Percentiles rank a stretch among this genome's conserved stretches.
These are phyloP conservation scores for Phytopythium aichiense DNA, from an alignment of 352 stramenopile species.

Conservation along the genomic window DNA sequence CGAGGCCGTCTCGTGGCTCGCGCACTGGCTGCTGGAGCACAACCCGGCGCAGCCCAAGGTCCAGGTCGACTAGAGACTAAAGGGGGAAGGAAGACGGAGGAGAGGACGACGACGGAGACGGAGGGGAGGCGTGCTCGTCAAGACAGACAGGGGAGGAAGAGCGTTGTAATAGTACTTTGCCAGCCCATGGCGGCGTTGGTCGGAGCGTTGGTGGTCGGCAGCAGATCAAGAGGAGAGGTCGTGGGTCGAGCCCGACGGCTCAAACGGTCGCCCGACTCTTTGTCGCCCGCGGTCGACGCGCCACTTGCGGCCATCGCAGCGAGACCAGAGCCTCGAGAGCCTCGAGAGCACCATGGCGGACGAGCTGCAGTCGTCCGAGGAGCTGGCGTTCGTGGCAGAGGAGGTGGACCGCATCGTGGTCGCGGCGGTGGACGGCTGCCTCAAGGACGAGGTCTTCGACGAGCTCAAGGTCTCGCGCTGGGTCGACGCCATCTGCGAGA, in stretches of 20 bases:
- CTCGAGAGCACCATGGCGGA: slow-evolving; percentile 43
- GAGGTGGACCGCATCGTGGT: slow-evolving; percentile 89
- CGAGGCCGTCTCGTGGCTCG: slow-evolving; percentile 80
- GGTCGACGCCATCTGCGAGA: slow-evolving; percentile 90
- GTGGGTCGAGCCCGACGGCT: no score
- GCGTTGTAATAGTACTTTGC: no score
- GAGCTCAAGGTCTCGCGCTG: slow-evolving; percentile 83
- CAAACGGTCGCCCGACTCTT: no score
- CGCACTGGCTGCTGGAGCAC: slow-evolving; percentile 78
- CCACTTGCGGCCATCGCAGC: no score
- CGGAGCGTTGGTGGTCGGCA: no score
- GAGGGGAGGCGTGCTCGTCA: no score
- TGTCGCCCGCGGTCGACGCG: no score
- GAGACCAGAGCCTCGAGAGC: no score
- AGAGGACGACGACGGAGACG: no score
- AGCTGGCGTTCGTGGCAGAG: slow-evolving; percentile 89
- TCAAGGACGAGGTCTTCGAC: slow-evolving; percentile 88
- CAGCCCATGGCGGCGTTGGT: no score
- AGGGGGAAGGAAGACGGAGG: neutral
- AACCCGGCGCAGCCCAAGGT: slow-evolving; percentile 85
- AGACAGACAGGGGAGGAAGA: no score
- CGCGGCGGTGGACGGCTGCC: slow-evolving; percentile 67
- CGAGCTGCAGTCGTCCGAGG: slow-evolving; percentile 85
- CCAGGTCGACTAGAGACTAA: slow-evolving; percentile 27
- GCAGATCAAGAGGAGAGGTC: no score